Conservation (phyloP, 2,329 filamentous ascomycete genomes). For the Tympanopsis confertula region DNA sequence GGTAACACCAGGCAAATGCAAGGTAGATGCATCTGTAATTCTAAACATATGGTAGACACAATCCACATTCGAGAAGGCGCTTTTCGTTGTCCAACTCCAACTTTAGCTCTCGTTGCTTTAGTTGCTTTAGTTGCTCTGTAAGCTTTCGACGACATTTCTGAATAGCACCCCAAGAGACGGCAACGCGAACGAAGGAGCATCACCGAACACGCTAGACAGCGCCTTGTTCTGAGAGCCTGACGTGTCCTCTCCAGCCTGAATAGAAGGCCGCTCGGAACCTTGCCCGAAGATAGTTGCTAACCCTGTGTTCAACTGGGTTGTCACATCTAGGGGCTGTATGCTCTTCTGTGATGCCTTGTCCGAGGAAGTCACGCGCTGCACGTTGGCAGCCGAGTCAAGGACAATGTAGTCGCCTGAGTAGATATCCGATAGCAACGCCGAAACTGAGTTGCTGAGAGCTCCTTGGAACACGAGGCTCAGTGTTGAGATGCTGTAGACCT, state of each 20-base stretch:
- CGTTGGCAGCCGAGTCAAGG: slow-evolving; percentile 34
- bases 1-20: too few relatives aligned
- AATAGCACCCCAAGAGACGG: background rate
- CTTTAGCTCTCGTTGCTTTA: too few relatives aligned
- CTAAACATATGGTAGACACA: too few relatives aligned
- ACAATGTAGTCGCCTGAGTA: slow-evolving; percentile 35
- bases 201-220: background rate
- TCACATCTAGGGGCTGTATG: background rate
- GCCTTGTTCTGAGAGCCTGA: background rate
- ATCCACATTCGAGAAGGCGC: too few relatives aligned
- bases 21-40: too few relatives aligned
- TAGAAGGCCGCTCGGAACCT: background rate
- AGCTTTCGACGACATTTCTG: background rate
- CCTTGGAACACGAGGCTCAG: background rate
- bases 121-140: background rate
- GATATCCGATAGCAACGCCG: slow-evolving; percentile 30
- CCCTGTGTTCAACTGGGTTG: background rate
- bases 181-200: background rate
- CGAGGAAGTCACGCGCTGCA: slow-evolving; percentile 14
- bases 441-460: slow-evolving; percentile 11
- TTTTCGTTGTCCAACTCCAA: too few relatives aligned
- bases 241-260: background rate
- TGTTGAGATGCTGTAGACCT: background rate
- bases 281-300: background rate
- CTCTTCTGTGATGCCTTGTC: background rate